Base-by-base conservation (phyloP, 331 rosid species). In the Acacia concinna region DNA sequence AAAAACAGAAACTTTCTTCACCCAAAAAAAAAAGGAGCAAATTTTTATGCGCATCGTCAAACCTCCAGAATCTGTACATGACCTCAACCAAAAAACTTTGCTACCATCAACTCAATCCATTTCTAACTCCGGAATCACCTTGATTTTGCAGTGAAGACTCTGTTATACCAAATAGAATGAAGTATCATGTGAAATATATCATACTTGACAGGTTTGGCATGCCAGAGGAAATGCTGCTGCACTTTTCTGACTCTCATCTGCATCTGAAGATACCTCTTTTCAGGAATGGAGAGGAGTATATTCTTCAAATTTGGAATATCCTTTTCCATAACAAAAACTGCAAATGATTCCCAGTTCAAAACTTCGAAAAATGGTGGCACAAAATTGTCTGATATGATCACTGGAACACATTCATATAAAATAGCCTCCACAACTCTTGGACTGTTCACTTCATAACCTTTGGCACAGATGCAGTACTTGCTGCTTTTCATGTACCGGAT, bases 161-260 rank as follows among this genome's bases (percentile, higher is more conserved):
- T 91, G 38, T 91, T 91, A 80, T 83, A 87, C 97, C 98, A 95
- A 87, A 88, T 65, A 12, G 97, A 92, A 86, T 95, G 99, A 9
- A 95, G 89, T 41, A 88, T 91, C 98, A 95, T 95, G 54, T 95
- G 96, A 85, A 95, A 95, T 71, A 93, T 83, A 86, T 95, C 99
- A 69, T 93, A 91, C 82, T 93, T 93, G 63, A 80, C 90, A 75
- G 99, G 94, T 78, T 59, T 93, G 0, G 74, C 60, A 52, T 95
- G 98, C 98, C 99, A 93, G 35, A 95, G 88, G 81, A 95, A 95
- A 85, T 95, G 99, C 75, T 83, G 90, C 82, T 93, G 99, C 32
- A 95, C 92, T 87, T 32, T 90, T 64, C 66, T 95, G 46, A 95
- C 91, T 81, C 86, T 88, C 92, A 85, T 84, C 68, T 89, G 94